These are phyloP conservation scores for Penicillium sp. DNA, from an alignment of 2,329 filamentous ascomycete genomes.

Conservation along the genomic window DNA sequence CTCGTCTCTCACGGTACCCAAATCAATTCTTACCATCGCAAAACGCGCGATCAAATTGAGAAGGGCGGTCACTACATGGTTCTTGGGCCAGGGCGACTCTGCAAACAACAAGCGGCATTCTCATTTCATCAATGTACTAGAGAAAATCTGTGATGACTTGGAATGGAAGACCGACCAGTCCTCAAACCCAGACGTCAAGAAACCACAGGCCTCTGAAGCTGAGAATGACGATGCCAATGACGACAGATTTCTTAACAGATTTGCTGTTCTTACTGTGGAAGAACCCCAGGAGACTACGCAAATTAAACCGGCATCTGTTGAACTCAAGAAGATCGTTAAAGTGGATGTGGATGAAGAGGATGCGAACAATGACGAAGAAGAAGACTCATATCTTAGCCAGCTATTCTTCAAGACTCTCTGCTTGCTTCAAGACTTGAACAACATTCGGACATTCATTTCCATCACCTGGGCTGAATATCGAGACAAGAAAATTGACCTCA, in stretches of 20 bases:
- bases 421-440: constrained; percentile 32
- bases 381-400: constrained; percentile 15
- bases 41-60: constrained; percentile 30
- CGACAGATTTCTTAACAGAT: constrained; percentile 26
- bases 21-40: constrained; percentile 23
- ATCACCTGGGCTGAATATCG: constrained; percentile 34
- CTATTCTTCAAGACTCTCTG: constrained; percentile 30
- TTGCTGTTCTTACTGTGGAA: constrained; percentile 31
- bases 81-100: constrained; percentile 25
- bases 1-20: constrained; percentile 23
- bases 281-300: constrained; percentile 21
- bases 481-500: constrained; percentile 30
- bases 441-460: constrained; percentile 30
- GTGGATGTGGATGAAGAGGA: constrained; percentile 16
- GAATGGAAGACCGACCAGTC: constrained; percentile 21
- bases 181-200: constrained; percentile 17
- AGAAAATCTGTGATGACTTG: constrained; percentile 27
- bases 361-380: constrained; percentile 10
- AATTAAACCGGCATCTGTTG: constrained; percentile 7
- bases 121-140: constrained; percentile 28
- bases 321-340: constrained; percentile 23
- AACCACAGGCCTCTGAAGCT: constrained; percentile 8
- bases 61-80: constrained; percentile 30
- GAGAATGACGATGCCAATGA: constrained; percentile 11
- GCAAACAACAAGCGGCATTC: constrained; percentile 25